A percentile compares a stretch with the other conserved stretches of the same genome.
These are phyloP conservation scores for Sclerotinia glacialis DNA, from an alignment of 2,329 filamentous ascomycete species.

Conservation along the genomic window DNA sequence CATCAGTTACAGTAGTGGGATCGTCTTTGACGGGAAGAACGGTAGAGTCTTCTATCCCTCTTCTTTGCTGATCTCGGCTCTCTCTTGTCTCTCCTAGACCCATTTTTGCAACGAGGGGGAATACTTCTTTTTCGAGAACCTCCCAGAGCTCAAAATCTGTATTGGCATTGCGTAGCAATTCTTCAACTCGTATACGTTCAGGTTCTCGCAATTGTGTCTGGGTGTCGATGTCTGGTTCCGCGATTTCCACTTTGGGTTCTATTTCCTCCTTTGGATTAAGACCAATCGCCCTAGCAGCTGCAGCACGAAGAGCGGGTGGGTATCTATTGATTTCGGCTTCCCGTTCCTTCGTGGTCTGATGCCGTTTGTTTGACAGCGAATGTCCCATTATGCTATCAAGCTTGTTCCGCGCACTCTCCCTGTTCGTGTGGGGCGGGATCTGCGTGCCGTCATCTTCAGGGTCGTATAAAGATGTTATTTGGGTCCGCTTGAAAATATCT, in stretches of 20 bases:
- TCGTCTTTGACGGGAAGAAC: not conserved
- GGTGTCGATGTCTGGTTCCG: slow-evolving; percentile 22
- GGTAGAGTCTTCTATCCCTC: not conserved
- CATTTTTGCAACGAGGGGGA: slow-evolving; percentile 56
- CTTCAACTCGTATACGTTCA: slow-evolving; percentile 54
- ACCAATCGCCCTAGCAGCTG: slow-evolving; percentile 38
- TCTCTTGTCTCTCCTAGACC: slow-evolving; percentile 46
- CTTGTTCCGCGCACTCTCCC: slow-evolving; percentile 26
- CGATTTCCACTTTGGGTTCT: slow-evolving; percentile 14
- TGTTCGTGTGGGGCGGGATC: not conserved
- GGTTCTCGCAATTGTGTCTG: slow-evolving; percentile 38
- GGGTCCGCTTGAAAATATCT: slow-evolving; percentile 49
- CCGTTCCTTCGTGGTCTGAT: slow-evolving; percentile 25
- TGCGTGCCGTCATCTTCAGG: not conserved
- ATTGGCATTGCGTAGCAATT: slow-evolving; percentile 51
- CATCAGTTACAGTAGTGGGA: not conserved
- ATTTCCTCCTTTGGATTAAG: slow-evolving; percentile 24
- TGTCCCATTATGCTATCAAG: slow-evolving; percentile 29
- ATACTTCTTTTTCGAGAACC: slow-evolving; percentile 64
- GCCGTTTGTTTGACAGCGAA: slow-evolving; percentile 20
- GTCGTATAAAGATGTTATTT: slow-evolving; percentile 29
- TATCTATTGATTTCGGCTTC: slow-evolving; percentile 33
- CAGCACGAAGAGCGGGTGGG: slow-evolving; percentile 35
- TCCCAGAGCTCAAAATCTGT: slow-evolving; percentile 67
- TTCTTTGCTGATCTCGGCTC: slow-evolving; percentile 2